Percentiles rank a stretch among this genome's conserved stretches.
These are phyloP conservation scores for Rhizophora apiculata DNA, from an alignment of 345 rosid genomes.

Conservation along the genomic window DNA sequence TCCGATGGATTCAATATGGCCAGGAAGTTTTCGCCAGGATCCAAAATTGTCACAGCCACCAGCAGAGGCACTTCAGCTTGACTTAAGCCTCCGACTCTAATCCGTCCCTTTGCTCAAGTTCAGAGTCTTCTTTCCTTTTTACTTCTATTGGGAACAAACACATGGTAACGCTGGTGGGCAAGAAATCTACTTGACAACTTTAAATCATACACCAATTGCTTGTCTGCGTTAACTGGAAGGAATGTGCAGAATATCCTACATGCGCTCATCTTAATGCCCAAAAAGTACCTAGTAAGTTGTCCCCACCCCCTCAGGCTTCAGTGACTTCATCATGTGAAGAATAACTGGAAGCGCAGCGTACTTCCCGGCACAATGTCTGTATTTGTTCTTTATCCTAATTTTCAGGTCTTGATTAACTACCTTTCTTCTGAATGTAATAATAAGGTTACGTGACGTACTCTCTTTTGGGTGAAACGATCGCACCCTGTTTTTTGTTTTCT, in stretches of 20 bases:
- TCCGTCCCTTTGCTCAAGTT: conserved; percentile 13
- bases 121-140: conserved; percentile 11
- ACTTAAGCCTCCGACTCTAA: conserved; percentile 62
- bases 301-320: background rate
- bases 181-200: conserved; percentile 8
- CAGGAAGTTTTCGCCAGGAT: conserved; percentile 69
- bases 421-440: conserved; percentile 3
- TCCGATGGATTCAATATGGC: conserved; percentile 56
- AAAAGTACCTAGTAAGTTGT: background rate
- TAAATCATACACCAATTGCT: conserved; percentile 9
- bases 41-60: conserved; percentile 33
- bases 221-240: conserved; percentile 21
- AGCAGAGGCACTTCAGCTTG: conserved; percentile 42
- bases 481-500: background rate
- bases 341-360: background rate
- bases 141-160: conserved; percentile 15
- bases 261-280: too few species aligned
- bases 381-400: conserved; percentile 8
- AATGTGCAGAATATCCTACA: conserved; percentile 15
- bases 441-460: background rate
- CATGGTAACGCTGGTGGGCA: conserved; percentile 27
- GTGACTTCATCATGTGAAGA: background rate
- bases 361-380: conserved; percentile 2
- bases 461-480: background rate
- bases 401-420: conserved; percentile 6